phyloP scores from a whole-genome alignment of 257 asterid genomes.

The Solanum pinnatisectum region DNA sequence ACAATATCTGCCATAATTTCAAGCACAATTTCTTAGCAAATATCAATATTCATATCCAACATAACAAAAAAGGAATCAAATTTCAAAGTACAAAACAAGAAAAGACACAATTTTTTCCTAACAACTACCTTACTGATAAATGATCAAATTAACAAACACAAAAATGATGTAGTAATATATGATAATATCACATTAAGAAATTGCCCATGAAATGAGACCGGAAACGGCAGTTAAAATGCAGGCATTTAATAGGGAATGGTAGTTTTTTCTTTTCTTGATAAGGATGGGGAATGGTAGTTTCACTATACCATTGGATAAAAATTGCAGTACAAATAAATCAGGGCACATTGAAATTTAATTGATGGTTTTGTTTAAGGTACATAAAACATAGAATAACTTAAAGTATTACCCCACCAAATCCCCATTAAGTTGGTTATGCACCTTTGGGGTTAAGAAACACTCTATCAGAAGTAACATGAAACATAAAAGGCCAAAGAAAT shows the following conservation, averaged over 20 bases:
- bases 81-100: background rate
- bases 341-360: background rate
- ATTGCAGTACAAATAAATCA: background rate
- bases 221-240: background rate
- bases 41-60: background rate
- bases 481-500: background rate
- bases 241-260: background rate
- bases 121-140: background rate
- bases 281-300: background rate
- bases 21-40: slow-evolving; percentile 8
- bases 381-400: background rate
- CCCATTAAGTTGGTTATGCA: background rate
- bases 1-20: slow-evolving; percentile 60
- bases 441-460: background rate
- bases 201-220: background rate
- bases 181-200: background rate
- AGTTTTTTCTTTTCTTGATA: background rate
- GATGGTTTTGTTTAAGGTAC: background rate
- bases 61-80: background rate
- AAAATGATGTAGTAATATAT: background rate
- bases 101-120: background rate
- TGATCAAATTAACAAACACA: background rate
- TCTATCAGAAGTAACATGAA: background rate
- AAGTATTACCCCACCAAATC: background rate
- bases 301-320: background rate